phyloP scores from a whole-genome alignment of 2,329 filamentous ascomycete genomes.

The Exophiala dermatitidis region DNA sequence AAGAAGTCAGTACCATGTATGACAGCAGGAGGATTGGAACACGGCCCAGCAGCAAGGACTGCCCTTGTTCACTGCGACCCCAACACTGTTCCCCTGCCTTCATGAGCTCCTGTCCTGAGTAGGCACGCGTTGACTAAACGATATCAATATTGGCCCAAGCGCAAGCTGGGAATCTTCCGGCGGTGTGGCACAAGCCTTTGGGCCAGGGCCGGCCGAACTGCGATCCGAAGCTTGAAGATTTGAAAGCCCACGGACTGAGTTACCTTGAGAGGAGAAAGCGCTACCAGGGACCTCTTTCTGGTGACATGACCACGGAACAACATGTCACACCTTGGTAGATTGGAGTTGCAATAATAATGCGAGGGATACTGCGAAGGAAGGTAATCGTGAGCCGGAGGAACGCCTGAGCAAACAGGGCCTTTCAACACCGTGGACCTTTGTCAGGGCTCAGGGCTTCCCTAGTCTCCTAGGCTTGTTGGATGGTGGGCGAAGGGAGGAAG shows the following conservation, averaged over 20 bases:
- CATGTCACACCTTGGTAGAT: neutral
- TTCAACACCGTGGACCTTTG: neutral
- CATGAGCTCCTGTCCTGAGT: neutral
- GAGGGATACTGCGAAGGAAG: neutral
- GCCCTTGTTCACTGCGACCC: slow-evolving; percentile 14
- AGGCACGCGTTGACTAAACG: slow-evolving; percentile 4
- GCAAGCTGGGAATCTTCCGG: slow-evolving; percentile 21
- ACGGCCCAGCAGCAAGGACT: neutral
- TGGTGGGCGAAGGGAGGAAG: neutral
- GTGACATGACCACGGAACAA: neutral
- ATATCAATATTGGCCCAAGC: slow-evolving; percentile 17
- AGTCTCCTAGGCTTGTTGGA: neutral
- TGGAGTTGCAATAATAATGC: neutral
- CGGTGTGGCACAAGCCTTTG: slow-evolving; percentile 20
- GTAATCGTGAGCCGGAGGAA: slow-evolving; percentile 4
- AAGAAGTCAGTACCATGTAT: neutral
- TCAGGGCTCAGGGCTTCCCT: neutral
- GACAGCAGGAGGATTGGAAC: neutral
- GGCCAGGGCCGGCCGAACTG: slow-evolving; percentile 15
- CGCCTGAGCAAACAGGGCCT: neutral
- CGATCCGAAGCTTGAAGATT: slow-evolving; percentile 14
- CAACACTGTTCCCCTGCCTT: slow-evolving; percentile 10
- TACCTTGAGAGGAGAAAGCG: slow-evolving; percentile 16
- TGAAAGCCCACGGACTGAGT: slow-evolving; percentile 15
- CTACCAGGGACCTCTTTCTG: slow-evolving; percentile 1